phyloP scores from a whole-genome alignment of 768 basidiomycete species.

The Hysterangium stoloniferum region DNA sequence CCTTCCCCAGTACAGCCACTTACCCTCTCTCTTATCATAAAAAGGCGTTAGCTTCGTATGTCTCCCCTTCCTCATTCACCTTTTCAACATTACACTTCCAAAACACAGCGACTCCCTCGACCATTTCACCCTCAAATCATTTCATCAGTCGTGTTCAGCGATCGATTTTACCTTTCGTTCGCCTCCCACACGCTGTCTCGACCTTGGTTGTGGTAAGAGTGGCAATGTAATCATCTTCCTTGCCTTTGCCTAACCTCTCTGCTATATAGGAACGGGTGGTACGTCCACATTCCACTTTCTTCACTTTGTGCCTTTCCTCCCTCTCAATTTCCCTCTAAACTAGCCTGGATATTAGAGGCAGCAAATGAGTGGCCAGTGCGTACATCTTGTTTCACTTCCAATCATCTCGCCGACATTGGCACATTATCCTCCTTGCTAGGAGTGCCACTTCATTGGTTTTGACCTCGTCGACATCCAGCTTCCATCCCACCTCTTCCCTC shows the following conservation, averaged over 20 bases:
- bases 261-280: slow-evolving; percentile 2
- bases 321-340: neutral
- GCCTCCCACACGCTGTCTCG: slow-evolving; percentile 49
- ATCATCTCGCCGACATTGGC: neutral
- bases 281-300: slow-evolving; percentile 39
- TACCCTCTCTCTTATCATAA: slow-evolving; percentile 71
- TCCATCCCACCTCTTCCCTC: slow-evolving; percentile 44
- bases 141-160: slow-evolving; percentile 47
- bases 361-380: slow-evolving; percentile 55
- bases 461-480: slow-evolving; percentile 73
- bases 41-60: slow-evolving; percentile 60
- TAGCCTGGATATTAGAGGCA: slow-evolving; percentile 62
- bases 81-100: neutral
- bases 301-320: neutral
- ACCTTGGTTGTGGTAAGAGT: slow-evolving; percentile 70
- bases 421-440: slow-evolving; percentile 25
- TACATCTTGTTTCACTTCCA: slow-evolving; percentile 28
- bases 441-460: slow-evolving; percentile 44
- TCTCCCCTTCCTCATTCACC: slow-evolving; percentile 13
- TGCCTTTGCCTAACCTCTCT: slow-evolving; percentile 1
- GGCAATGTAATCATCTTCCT: slow-evolving; percentile 18
- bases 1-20: slow-evolving; percentile 70
- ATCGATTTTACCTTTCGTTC: slow-evolving; percentile 40
- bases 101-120: slow-evolving; percentile 17
- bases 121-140: slow-evolving; percentile 32